phyloP scores from a whole-genome alignment of 2,329 filamentous ascomycete species.

The Botrytis fragariae region DNA sequence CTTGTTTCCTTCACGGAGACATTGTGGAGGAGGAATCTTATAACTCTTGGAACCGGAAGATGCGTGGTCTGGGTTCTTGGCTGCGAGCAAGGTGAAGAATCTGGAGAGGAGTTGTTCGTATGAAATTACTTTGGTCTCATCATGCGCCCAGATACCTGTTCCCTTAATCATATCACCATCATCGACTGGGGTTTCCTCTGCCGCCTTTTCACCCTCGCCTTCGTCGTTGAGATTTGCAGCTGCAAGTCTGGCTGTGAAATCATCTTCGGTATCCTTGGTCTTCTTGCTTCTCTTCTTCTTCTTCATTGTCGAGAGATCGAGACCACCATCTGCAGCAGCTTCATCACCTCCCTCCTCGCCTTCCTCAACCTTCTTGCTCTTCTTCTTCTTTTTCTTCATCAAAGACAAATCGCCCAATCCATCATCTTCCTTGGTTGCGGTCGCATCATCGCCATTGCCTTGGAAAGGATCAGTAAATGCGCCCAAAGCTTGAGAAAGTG shows the following conservation, averaged over 20 bases:
- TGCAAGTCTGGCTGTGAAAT: constrained; percentile 38
- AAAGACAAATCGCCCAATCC: constrained; percentile 52
- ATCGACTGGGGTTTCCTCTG: constrained; percentile 32
- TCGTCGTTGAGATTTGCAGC: constrained; percentile 38
- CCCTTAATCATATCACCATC: constrained; percentile 40
- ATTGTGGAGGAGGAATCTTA: constrained; percentile 98
- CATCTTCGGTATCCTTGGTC: constrained; percentile 39
- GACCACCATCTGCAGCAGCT: constrained; percentile 48
- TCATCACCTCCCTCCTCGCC: constrained; percentile 60
- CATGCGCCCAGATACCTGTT: constrained; percentile 41
- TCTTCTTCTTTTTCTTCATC: constrained; percentile 88
- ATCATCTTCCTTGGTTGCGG: constrained; percentile 18
- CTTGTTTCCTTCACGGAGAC: constrained; percentile 99
- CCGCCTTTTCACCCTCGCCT: constrained; percentile 25
- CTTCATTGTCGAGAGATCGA: constrained; percentile 43
- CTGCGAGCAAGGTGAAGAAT: constrained; percentile 92
- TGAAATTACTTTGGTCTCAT: constrained; percentile 55
- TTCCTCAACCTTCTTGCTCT: constrained; percentile 76
- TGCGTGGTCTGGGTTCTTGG: constrained; percentile 95
- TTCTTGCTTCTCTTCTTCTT: constrained; percentile 41
- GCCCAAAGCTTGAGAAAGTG: constrained; percentile 52
- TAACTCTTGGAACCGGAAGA: constrained; percentile 88
- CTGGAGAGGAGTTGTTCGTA: constrained; percentile 84
- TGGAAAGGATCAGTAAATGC: constrained; percentile 51
- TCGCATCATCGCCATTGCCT: constrained; percentile 40